A percentile compares a stretch with the other conserved stretches of the same genome.
These are phyloP conservation scores for Globisporangium uncinulatum DNA, from an alignment of 352 stramenopile genomes.

Conservation along the genomic window DNA sequence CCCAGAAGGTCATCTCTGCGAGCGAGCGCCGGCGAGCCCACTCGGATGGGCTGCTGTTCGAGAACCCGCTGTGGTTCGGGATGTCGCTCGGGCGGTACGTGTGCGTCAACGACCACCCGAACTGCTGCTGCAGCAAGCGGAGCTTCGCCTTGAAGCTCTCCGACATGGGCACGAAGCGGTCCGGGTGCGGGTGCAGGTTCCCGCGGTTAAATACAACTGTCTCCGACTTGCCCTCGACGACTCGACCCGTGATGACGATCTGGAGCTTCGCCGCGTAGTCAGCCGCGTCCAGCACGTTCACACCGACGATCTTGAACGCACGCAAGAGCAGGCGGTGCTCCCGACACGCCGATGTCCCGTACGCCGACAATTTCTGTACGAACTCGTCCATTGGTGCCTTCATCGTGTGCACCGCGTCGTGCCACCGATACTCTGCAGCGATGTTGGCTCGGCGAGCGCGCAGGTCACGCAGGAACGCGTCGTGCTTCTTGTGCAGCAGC, in stretches of 20 bases:
- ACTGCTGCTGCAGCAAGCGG: conserved; percentile 19
- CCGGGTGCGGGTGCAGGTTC: conserved; percentile 49
- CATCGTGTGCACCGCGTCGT: conserved; percentile 24
- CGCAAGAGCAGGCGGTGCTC: conserved; percentile 52
- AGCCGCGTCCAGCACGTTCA: conserved; percentile 12
- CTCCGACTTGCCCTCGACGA: conserved; percentile 7
- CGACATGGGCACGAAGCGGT: conserved; percentile 34
- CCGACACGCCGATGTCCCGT: conserved; percentile 15
- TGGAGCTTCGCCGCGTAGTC: conserved; percentile 50
- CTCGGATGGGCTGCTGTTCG: conserved; percentile 37
- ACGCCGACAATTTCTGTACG: conserved; percentile 13
- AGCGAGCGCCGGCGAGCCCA: conserved; percentile 32
- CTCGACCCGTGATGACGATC: conserved; percentile 42
- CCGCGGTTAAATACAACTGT: conserved; percentile 55
- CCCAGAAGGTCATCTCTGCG: conserved; percentile 28
- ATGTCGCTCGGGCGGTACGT: conserved; percentile 32
- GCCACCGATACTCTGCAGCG: conserved; percentile 33
- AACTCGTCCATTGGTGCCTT: conserved; percentile 24
- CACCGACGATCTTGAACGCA: conserved; percentile 28
- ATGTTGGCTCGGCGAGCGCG: conserved; percentile 33
- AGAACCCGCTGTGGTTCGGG: conserved; percentile 33
- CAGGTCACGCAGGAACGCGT: conserved; percentile 33
- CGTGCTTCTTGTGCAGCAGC: conserved; percentile 48
- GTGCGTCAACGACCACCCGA: conserved; percentile 33
- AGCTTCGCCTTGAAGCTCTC: conserved; percentile 29